Evolutionary conservation across 176 grass and related monocot genomes (phyloP), one percentile per base, ranked within the genome.

Genomic region (Calamus simplicifolius): DNA sequence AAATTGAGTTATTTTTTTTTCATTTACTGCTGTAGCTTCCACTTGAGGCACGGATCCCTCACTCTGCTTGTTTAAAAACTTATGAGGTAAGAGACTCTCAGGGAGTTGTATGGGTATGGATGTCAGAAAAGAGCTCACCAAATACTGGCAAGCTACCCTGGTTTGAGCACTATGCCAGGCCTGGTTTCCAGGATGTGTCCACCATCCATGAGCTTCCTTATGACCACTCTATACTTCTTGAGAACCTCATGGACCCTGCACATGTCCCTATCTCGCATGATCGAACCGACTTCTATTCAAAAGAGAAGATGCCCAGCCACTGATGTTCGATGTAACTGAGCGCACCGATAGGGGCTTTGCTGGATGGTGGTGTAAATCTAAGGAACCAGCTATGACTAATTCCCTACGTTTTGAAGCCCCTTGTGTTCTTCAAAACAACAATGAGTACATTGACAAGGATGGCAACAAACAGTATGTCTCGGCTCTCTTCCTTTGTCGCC

Each of bases 181-280:
- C 69, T 4, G 87, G 83, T 56, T 97, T 97, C 83, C 69, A 62
- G 73, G 87, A 87, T 71, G 26, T 68, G 5, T 97, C 92, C 5
- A 77, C 87, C 19, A 80, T 82, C 18, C 92, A 97, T 71, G 92
- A 90, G 73, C 86, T 97, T 25, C 87, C 87, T 66, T 97, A 91
- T 75, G 92, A 91, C 83, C 92, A 97, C 78, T 97, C 92, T 54
- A 97, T 97, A 67, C 92, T 97, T 19, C 77, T 90, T 0, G 92
- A 96, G 65, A 96, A 97, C 75, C 87, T 91, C 69, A 97, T 91
- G 87, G 92, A 97, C 62, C 92, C 87, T 0, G 92, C 92, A 6
- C 87, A 97, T 77, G 81, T 97, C 57, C 87, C 92, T 50, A 97
- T 91, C 75, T 97, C 87, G 19, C 92, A 91, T 69, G 92, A 91